These are phyloP conservation scores for Suillus luteus DNA, from an alignment of 768 basidiomycete genomes.

Conservation along the genomic window DNA sequence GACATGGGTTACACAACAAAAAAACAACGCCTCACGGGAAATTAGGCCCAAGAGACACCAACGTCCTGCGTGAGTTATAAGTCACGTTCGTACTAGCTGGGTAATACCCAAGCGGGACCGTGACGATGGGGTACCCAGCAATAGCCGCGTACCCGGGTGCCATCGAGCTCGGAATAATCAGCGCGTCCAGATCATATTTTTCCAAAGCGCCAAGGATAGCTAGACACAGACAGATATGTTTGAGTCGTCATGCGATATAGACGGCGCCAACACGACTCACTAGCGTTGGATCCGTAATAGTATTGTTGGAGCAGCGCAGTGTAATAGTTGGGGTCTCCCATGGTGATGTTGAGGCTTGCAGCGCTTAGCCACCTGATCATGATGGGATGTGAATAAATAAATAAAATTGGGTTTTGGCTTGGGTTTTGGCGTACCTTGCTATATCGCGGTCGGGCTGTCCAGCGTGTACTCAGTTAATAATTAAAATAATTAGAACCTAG, in stretches of 20 bases:
- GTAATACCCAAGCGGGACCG: slow-evolving; percentile 62
- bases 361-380: slow-evolving; percentile 1
- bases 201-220: slow-evolving; percentile 58
- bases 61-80: not conserved
- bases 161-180: slow-evolving; percentile 43
- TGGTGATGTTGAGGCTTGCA: not conserved
- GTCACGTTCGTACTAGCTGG: slow-evolving; percentile 41
- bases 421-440: not conserved
- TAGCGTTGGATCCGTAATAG: slow-evolving; percentile 6
- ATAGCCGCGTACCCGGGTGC: slow-evolving; percentile 36
- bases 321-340: slow-evolving; percentile 4
- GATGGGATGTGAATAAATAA: not conserved
- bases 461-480: not conserved
- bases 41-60: not conserved
- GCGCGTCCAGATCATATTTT: slow-evolving; percentile 49
- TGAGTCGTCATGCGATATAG: not conserved
- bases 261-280: not conserved
- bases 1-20: not conserved
- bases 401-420: not conserved
- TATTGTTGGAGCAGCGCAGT: slow-evolving; percentile 2
- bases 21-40: slow-evolving; percentile 4
- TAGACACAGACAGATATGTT: too few relatives aligned
- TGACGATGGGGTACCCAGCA: slow-evolving; percentile 66
- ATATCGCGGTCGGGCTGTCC: slow-evolving; percentile 4
- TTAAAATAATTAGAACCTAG: too few relatives aligned